These are phyloP conservation scores for Aspergillus sp. DNA, from an alignment of 2,329 filamentous ascomycete genomes.

Conservation along the genomic window DNA sequence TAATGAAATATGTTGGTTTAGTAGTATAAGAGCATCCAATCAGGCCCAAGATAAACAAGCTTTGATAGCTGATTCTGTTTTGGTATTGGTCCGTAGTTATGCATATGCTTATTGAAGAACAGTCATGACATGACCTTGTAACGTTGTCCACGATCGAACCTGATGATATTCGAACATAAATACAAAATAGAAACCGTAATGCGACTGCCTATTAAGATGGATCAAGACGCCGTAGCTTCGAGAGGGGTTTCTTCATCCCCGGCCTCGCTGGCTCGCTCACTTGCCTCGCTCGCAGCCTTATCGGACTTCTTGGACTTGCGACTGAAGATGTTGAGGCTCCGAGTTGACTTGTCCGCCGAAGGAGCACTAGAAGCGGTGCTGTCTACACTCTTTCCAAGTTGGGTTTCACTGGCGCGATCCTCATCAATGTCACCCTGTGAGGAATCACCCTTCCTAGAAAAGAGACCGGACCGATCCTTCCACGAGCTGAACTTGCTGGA, in stretches of 20 bases:
- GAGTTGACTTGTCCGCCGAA: constrained; percentile 37
- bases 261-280: constrained; percentile 38
- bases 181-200: too few species aligned
- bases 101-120: too few species aligned
- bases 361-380: constrained; percentile 34
- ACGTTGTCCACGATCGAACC: neutral
- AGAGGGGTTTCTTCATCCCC: constrained; percentile 38
- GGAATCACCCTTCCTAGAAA: constrained; percentile 41
- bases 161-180: neutral
- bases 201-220: too few species aligned
- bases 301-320: constrained; percentile 41
- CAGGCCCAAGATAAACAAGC: too few species aligned
- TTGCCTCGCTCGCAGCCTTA: constrained; percentile 36
- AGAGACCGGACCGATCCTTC: constrained; percentile 44
- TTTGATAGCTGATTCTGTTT: too few species aligned
- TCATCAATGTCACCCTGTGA: constrained; percentile 40
- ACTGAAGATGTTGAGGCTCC: constrained; percentile 42
- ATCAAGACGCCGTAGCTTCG: constrained; percentile 16
- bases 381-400: constrained; percentile 39
- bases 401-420: constrained; percentile 33
- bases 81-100: too few species aligned
- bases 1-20: too few species aligned
- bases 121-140: too few species aligned
- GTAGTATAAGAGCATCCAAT: too few species aligned
- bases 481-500: constrained; percentile 47